Evolutionary conservation across 805 yeast species (phyloP).

Genomic region (Cyberlindnera meyerae): DNA sequence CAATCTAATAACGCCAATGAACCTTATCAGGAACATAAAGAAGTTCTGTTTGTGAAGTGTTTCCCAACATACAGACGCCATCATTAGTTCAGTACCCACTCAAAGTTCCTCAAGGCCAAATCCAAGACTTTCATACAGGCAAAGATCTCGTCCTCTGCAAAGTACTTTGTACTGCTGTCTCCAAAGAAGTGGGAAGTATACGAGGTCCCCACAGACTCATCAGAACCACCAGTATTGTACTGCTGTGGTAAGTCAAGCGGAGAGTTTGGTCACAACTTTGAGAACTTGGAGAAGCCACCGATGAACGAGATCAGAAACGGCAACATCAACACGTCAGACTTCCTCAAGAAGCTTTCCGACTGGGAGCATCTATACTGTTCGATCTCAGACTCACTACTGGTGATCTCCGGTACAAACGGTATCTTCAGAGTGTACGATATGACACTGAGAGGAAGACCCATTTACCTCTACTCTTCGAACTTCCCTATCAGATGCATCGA

Average conservation of each 20-base stretch:
- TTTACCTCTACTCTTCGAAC: constrained; percentile 63
- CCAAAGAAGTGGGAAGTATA: constrained; percentile 74
- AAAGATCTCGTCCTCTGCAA: constrained; percentile 49
- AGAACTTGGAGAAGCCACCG: constrained; percentile 30
- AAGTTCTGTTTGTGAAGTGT: constrained; percentile 66
- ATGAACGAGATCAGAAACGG: constrained; percentile 20
- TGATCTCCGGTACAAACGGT: constrained; percentile 69
- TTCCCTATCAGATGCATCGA: constrained; percentile 80
- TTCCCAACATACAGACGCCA: constrained; percentile 76
- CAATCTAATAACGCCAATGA: not conserved
- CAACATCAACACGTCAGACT: constrained; percentile 12
- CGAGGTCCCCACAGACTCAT: constrained; percentile 42
- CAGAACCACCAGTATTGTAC: constrained; percentile 46
- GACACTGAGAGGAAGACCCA: constrained; percentile 49
- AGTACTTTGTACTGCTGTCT: constrained; percentile 59
- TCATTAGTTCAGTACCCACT: constrained; percentile 48
- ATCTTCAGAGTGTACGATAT: constrained; percentile 62
- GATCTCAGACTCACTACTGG: constrained; percentile 51
- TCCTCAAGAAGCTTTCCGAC: constrained; percentile 29
- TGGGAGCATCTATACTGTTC: constrained; percentile 63
- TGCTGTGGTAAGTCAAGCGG: constrained; percentile 70
- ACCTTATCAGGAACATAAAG: constrained; percentile 39
- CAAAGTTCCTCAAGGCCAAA: constrained; percentile 51
- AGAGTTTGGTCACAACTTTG: constrained; percentile 54
- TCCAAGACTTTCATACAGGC: constrained; percentile 17